Conservation (phyloP, 2,329 filamentous ascomycete genomes). For the Pseudogymnoascus sp. region DNA sequence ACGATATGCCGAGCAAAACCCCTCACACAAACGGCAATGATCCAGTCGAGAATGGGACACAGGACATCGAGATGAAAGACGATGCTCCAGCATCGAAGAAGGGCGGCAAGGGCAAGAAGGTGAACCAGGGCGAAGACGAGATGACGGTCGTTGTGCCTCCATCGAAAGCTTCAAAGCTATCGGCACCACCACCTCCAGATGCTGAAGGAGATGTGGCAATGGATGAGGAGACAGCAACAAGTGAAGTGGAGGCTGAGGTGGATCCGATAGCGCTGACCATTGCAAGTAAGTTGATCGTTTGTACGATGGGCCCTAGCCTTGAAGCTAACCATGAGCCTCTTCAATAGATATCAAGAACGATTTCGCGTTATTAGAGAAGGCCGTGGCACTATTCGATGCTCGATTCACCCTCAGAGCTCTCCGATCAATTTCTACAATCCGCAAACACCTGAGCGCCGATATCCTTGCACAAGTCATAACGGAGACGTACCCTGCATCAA, state of each 20-base stretch:
- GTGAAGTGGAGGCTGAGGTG: conserved; percentile 34
- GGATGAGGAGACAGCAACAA: conserved; percentile 41
- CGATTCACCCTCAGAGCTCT: conserved; percentile 91
- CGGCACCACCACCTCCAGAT: conserved; percentile 48
- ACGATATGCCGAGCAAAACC: conserved; percentile 62
- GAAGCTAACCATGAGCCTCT: conserved; percentile 13
- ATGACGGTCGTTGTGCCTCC: conserved; percentile 76
- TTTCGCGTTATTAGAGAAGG: conserved; percentile 83
- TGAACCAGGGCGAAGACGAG: conserved; percentile 62
- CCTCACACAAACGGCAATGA: conserved; percentile 59
- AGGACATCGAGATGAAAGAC: conserved; percentile 66
- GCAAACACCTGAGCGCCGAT: conserved; percentile 79
- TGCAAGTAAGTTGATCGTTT: conserved; percentile 40
- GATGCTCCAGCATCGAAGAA: conserved; percentile 51
- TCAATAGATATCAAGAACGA: conserved; percentile 84
- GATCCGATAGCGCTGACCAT: conserved; percentile 54
- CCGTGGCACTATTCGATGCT: conserved; percentile 86
- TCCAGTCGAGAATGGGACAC: conserved; percentile 58
- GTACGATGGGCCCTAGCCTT: not conserved
- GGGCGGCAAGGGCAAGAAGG: conserved; percentile 55
- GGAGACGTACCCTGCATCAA: conserved; percentile 63
- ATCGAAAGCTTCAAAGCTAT: conserved; percentile 54
- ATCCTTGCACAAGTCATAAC: conserved; percentile 73
- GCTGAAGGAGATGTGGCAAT: conserved; percentile 64
- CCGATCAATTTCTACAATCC: conserved; percentile 89